Conservation (phyloP, 2,329 filamentous ascomycete species). For the Annulohypoxylon truncatum region DNA sequence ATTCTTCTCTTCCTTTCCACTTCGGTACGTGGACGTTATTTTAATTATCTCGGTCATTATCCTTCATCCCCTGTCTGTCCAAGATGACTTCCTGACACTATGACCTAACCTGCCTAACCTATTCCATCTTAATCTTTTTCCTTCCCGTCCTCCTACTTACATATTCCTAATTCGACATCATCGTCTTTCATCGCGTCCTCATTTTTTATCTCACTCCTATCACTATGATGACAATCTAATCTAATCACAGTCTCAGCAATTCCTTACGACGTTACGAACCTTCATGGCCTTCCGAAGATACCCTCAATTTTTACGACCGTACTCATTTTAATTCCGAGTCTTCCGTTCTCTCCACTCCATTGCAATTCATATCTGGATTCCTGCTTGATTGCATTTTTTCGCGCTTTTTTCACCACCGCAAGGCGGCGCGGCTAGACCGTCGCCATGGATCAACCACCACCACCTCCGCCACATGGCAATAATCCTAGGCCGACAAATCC, state of each 20-base stretch:
- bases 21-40: conserved; percentile 33
- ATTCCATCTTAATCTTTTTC: neutral
- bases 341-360: conserved; percentile 39
- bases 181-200: neutral
- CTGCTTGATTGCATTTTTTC: conserved; percentile 20
- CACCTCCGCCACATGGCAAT: conserved; percentile 86
- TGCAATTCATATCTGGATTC: conserved; percentile 13
- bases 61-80: conserved; percentile 20
- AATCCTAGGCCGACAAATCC: conserved; percentile 74
- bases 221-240: conserved; percentile 18
- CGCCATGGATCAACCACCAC: conserved; percentile 74
- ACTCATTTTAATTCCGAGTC: conserved; percentile 44
- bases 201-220: neutral
- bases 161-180: neutral
- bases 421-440: conserved; percentile 40
- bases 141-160: neutral
- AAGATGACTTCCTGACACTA: conserved; percentile 29
- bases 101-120: neutral
- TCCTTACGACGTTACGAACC: conserved; percentile 49
- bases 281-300: conserved; percentile 54
- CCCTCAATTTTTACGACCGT: conserved; percentile 41
- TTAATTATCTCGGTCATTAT: conserved; percentile 30
- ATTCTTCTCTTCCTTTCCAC: conserved; percentile 12
- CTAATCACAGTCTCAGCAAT: conserved; percentile 25
- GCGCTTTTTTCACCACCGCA: conserved; percentile 15